A percentile compares a stretch with the other conserved stretches of the same genome.
These are phyloP conservation scores for Daldinia sp. DNA, from an alignment of 2,329 filamentous ascomycete species.

Conservation along the genomic window DNA sequence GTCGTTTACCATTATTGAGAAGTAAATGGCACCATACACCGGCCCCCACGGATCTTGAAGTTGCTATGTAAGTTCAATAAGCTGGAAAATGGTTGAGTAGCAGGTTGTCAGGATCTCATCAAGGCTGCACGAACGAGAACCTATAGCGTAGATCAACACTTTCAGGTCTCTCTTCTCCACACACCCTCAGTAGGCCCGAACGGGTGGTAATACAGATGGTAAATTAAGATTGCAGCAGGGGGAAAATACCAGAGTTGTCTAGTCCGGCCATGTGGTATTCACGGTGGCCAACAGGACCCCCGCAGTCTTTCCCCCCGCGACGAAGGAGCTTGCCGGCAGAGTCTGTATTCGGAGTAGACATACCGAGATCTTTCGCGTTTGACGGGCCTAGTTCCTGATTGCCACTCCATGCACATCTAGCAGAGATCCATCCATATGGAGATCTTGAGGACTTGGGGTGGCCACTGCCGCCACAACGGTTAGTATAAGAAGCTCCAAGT, in stretches of 20 bases:
- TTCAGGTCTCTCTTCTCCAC: slow-evolving; percentile 37
- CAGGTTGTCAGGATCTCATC: slow-evolving; percentile 30
- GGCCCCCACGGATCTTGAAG: slow-evolving; percentile 25
- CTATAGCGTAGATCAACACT: slow-evolving; percentile 45
- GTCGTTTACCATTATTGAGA: slow-evolving; percentile 5
- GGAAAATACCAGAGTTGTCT: slow-evolving; percentile 33
- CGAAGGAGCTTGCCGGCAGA: slow-evolving; percentile 42
- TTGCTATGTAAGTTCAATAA: slow-evolving; percentile 12
- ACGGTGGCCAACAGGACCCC: slow-evolving; percentile 38
- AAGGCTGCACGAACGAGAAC: slow-evolving; percentile 39
- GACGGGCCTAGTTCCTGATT: slow-evolving; percentile 53
- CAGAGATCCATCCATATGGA: slow-evolving; percentile 13
- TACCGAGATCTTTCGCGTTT: slow-evolving; percentile 50
- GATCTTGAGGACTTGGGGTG: slow-evolving; percentile 8
- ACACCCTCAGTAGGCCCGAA: slow-evolving; percentile 47
- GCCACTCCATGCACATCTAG: slow-evolving; percentile 33
- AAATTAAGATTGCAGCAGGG: slow-evolving; percentile 43
- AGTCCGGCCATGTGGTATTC: slow-evolving; percentile 43
- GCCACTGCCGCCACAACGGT: slow-evolving; percentile 21
- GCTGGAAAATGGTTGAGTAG: slow-evolving; percentile 23
- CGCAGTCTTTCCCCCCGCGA: slow-evolving; percentile 43
- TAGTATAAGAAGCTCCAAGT: slow-evolving; percentile 47
- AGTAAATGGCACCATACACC: not conserved
- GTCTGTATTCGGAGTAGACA: slow-evolving; percentile 48
- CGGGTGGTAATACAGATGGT: slow-evolving; percentile 44